These are phyloP conservation scores for Wallacemonas sp. DNA, from an alignment of 208 protist genomes.

Conservation along the genomic window DNA sequence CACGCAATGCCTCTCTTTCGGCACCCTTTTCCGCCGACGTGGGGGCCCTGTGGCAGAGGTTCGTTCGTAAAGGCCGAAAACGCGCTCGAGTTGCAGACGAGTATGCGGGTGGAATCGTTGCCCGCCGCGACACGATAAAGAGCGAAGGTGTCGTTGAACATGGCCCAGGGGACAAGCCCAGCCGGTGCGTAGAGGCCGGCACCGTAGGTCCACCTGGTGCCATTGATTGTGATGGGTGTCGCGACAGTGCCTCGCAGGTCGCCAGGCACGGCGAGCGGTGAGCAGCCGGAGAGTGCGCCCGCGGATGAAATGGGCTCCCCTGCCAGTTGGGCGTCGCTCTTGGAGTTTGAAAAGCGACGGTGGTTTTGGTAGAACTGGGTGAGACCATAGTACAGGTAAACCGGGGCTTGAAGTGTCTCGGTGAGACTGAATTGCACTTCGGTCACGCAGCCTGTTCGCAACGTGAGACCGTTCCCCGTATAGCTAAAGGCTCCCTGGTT, in stretches of 20 bases:
- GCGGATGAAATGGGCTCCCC: constrained; percentile 24
- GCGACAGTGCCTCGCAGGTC: constrained; percentile 30
- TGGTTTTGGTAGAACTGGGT: constrained; percentile 99
- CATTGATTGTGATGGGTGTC: constrained; percentile 15
- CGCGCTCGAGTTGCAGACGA: constrained; percentile 79
- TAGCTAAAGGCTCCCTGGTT: constrained; percentile 51
- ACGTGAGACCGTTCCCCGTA: constrained; percentile 19
- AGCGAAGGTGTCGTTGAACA: constrained; percentile 97
- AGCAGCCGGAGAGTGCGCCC: constrained; percentile 23
- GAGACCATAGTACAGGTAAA: constrained; percentile 98
- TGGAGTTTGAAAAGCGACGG: constrained; percentile 88
- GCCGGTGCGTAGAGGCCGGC: constrained; percentile 93
- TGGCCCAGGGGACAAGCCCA: constrained; percentile 95
- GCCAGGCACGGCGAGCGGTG: constrained; percentile 60
- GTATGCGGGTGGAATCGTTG: not conserved
- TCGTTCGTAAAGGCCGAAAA: constrained; percentile 70
- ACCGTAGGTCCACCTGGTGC: constrained; percentile 18
- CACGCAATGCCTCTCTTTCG: constrained; percentile 94
- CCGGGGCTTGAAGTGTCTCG: constrained; percentile 73
- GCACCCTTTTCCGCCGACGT: constrained; percentile 33
- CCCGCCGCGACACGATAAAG: constrained; percentile 30
- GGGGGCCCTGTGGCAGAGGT: constrained; percentile 21
- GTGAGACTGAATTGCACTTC: constrained; percentile 54
- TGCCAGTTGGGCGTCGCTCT: constrained; percentile 70
- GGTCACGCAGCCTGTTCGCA: constrained; percentile 58